Percentiles rank a stretch among this genome's conserved stretches.
Conservation (phyloP, 805 yeast genomes). For the Wickerhamiella occidentalis region DNA sequence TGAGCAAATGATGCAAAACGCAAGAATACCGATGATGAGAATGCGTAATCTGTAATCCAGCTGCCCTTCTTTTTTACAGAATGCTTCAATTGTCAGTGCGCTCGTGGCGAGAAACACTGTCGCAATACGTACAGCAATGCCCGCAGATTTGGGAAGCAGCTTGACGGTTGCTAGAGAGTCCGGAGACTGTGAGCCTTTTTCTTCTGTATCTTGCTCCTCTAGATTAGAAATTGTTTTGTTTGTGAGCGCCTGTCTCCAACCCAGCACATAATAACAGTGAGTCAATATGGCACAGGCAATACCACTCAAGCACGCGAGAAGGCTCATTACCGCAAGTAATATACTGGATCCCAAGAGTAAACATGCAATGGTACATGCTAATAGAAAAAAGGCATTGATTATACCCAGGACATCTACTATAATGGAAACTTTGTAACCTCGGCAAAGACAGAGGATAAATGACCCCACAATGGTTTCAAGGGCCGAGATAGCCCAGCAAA, state of each 20-base stretch:
- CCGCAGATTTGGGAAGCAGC: not conserved
- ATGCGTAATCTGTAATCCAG: not conserved
- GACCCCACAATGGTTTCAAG: not conserved
- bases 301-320: not conserved
- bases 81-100: conserved; percentile 1
- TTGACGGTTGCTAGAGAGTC: not conserved
- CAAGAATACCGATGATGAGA: not conserved
- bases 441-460: not conserved
- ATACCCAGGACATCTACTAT: not conserved
- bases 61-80: not conserved
- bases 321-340: not conserved
- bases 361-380: not conserved
- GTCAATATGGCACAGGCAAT: not conserved
- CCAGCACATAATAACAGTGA: not conserved
- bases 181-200: not conserved
- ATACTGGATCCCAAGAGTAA: not conserved
- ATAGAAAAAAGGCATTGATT: not conserved
- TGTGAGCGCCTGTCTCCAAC: not conserved
- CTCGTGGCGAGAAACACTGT: not conserved
- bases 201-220: not conserved
- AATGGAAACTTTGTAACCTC: not conserved
- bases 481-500: not conserved
- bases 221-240: too few relatives aligned
- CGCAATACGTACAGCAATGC: not conserved
- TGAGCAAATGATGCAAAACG: not conserved